Evolutionary conservation across 345 rosid genomes (phyloP), one percentile per base, ranked within the genome.

Genomic region (Hypericum perforatum): DNA sequence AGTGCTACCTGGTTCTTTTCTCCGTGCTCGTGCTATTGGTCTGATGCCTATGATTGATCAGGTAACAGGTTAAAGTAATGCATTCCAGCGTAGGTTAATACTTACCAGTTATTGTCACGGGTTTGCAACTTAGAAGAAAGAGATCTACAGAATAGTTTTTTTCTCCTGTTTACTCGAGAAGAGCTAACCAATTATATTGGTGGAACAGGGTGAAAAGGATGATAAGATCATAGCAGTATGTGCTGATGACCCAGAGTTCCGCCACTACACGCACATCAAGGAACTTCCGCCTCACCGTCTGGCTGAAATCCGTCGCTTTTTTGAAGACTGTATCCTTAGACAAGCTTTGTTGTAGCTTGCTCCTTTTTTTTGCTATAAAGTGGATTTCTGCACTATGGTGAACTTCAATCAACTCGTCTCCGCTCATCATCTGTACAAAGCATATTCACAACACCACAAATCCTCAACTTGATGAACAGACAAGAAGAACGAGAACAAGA

Each of bases 41-140:
- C 62, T 92, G 65, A 92, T 92, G 98, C 98, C 97, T 37, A 83
- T 92, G 98, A 72, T 92, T 57, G 98, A 92, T 62, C 98, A 92
- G 87, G 98, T 82, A 56, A 69, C 37, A 37, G 22, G 39, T 13
- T 37, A 42, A 10, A 29, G 6, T 8, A 5, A 43, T 63, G 8
- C 54, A 13, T 39, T 8, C 10, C 12, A 16, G 11, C 2, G 9
- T 11, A 15, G 7, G 11, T 2, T 57, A 6, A 13, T 47, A n/a
- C 45, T 39, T 51, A 40, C 8, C 32, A 16, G 22, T 41, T 42
- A 9, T 10, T 10, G 7, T 32, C 11, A n/a, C n/a, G n/a, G 32
- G 32, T 22, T 22, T 22, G 32, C 32, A 22, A 22, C 32, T 22
- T 4, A 22, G 32, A 22, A 22, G 32, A 4, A 22, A 22, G 32